Conservation (phyloP, 2,329 filamentous ascomycete species). For the Piedraia hortae region DNA sequence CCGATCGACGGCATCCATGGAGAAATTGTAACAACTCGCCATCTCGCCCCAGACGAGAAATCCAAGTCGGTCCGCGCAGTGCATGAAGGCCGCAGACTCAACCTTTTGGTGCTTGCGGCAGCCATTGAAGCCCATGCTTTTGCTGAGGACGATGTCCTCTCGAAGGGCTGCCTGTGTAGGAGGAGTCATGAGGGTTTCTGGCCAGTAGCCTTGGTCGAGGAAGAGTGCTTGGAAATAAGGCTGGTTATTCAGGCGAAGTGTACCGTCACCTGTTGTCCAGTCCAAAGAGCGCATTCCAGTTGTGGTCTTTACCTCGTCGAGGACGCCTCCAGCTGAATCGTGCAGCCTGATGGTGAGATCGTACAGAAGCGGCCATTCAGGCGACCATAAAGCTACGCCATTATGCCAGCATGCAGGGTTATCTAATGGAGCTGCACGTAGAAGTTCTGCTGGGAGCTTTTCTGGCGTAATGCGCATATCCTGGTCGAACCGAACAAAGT, state of each 20-base stretch:
- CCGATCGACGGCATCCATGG: conserved; percentile 26
- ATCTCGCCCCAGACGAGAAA: conserved; percentile 38
- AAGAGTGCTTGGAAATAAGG: conserved; percentile 33
- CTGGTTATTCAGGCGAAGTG: conserved; percentile 29
- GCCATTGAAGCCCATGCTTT: conserved; percentile 35
- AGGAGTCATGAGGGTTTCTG: conserved; percentile 30
- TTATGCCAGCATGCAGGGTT: conserved; percentile 22
- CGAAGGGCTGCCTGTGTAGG: conserved; percentile 20
- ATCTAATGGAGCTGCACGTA: conserved; percentile 12
- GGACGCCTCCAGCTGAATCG: conserved; percentile 12
- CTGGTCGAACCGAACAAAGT: conserved; percentile 21
- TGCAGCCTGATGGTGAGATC: conserved; percentile 26
- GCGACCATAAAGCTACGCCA: conserved; percentile 34
- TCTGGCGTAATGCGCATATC: conserved; percentile 21
- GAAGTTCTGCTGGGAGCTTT: conserved; percentile 15
- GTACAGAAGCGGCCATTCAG: conserved; percentile 29
- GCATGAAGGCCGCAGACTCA: conserved; percentile 31
- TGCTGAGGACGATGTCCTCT: conserved; percentile 26
- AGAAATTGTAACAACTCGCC: conserved; percentile 37
- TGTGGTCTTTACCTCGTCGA: conserved; percentile 31
- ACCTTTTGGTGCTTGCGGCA: conserved; percentile 39
- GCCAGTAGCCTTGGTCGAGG: conserved; percentile 38
- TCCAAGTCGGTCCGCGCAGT: conserved; percentile 32
- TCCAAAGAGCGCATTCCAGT: conserved; percentile 32
- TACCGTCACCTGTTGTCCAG: conserved; percentile 30